phyloP scores from a whole-genome alignment of 129 eudicot species.

The Helianthus annuus region HanXRQr2.0-SUNRISE NC_035439.2:31489425-31489924 shows the following conservation, averaged over 20 bases:
- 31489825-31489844: constrained; percentile 65
- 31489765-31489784: constrained; percentile 15
- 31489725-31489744: neutral
- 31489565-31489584: no score
- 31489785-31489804: constrained; percentile 55
- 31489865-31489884: constrained; percentile 65
- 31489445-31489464: no score
- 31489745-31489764: neutral
- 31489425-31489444: no score
- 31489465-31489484: no score
- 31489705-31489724: neutral
- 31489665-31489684: no score
- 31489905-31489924: constrained; percentile 84
- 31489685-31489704: neutral
- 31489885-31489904: constrained; percentile 78
- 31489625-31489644: constrained; percentile 45
- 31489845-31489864: constrained; percentile 68
- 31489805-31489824: constrained; percentile 59
- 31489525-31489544: no score
- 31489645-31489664: constrained; percentile 14
- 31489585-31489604: constrained; percentile 9
- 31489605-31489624: constrained; percentile 8
- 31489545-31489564: no score
- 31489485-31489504: no score
- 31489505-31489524: no score